These are phyloP conservation scores for Phytophthora colocasiae DNA, from an alignment of 352 stramenopile genomes.

Conservation along the genomic window DNA sequence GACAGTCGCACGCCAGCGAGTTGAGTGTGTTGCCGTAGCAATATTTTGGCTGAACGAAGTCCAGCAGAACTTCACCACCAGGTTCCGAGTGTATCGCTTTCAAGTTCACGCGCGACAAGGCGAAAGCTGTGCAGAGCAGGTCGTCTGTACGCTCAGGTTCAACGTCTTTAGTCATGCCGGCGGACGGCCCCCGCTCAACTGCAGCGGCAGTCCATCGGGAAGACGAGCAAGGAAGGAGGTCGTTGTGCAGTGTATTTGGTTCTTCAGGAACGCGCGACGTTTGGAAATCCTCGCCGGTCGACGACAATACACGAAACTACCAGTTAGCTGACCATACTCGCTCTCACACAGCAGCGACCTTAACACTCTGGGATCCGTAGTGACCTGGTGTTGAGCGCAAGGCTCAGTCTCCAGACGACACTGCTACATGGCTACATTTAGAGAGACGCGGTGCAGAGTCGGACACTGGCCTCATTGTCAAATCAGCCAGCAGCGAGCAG, in stretches of 20 bases:
- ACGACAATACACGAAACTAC: background rate
- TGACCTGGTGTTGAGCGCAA: too few relatives aligned
- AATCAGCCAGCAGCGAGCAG: too few relatives aligned
- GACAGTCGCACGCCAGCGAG: conserved; percentile 16
- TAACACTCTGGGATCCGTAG: conserved; percentile 13
- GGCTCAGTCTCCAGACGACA: too few relatives aligned
- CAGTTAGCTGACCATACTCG: background rate
- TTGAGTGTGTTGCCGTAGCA: conserved; percentile 11
- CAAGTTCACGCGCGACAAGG: conserved; percentile 16
- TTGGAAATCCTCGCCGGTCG: background rate
- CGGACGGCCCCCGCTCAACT: background rate
- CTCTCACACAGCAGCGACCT: conserved; percentile 13
- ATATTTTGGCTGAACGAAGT: background rate
- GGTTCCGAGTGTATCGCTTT: conserved; percentile 19
- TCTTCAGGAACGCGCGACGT: too few relatives aligned
- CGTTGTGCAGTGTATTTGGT: too few relatives aligned
- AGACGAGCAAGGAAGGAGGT: too few relatives aligned
- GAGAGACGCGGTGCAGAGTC: too few relatives aligned
- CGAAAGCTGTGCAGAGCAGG: conserved; percentile 21
- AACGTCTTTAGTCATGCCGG: background rate
- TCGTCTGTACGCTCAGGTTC: background rate
- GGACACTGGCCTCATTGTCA: too few relatives aligned
- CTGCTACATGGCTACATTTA: too few relatives aligned
- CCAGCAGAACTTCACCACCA: too few relatives aligned
- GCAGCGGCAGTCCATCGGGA: background rate